Evolutionary conservation across 495 filamentous ascomycete species (phyloP), one percentile per base, ranked within the genome.

Genomic region (Neurospora sp.): DNA sequence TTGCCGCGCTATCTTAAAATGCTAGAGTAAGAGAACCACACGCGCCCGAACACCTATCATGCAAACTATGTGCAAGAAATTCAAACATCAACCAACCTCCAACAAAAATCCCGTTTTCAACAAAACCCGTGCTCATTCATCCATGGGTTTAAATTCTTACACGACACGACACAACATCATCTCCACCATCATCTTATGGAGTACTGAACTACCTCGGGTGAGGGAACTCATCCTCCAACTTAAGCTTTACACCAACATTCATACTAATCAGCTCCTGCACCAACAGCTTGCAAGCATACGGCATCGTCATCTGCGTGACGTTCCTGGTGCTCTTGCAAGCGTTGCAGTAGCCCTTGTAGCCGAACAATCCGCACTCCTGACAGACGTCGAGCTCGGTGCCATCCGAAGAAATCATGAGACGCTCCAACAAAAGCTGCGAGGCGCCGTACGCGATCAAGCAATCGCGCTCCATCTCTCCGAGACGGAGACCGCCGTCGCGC

Each of bases 391-490:
- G 90, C 78, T 93, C 87, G 74, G 95, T 93, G 7, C 89, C 92
- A 82, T 99, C 96, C 9, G 91, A 94, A 71, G 91, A 94, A 69
- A 94, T 85, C 96, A 99, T 98, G 61, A 99, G 85, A 44, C 96
- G 89, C 83, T 99, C 96, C 20, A 98, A 87, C 41, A 99, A 87
- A 22, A 99, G 87, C 79, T 98, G 96, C 71, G 90, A 93, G 18
- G 93, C 93, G 59, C 96, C 96, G 78, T 99, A 98, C 27, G 96
- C 95, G 76, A 99, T 97, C 70, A 99, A 77, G 81, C 96, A 98
- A 83, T 98, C 96, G 75, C 96, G 92, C 81, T 99, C 96, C 96
- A 99, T 99, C 84, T 99, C 96, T 80, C 96, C 96, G 69, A 99
- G 87, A 79, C 96, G 91, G 18, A 99, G 86, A 80, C 96, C 96